A percentile compares a stretch with the other conserved stretches of the same genome.
phyloP scores from a whole-genome alignment of 1,139 yeast species.

The Sugiyamaella paludigena region DNA sequence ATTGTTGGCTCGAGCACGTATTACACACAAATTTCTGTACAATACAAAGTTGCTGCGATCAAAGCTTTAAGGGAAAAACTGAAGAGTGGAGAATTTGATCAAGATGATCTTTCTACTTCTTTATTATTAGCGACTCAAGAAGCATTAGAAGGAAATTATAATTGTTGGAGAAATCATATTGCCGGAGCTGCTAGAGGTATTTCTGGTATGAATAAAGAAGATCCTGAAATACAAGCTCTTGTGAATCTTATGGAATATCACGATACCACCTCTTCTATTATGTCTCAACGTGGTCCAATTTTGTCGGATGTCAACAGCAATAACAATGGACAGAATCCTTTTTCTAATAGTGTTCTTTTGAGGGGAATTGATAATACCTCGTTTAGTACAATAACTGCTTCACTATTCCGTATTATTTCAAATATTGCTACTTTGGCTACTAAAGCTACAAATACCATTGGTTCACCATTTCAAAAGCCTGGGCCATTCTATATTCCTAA shows the following conservation, averaged over 20 bases:
- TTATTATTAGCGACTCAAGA: constrained; percentile 23
- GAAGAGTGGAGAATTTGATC: constrained; percentile 13
- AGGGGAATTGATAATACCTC: constrained; percentile 15
- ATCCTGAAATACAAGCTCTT: constrained; percentile 12
- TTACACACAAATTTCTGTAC: constrained; percentile 17
- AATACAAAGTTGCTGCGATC: constrained; percentile 25
- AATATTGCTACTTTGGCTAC: constrained; percentile 17
- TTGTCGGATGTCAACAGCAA: constrained; percentile 1
- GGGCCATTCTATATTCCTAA: constrained; percentile 14
- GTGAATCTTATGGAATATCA: constrained; percentile 21
- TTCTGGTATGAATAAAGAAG: constrained; percentile 6
- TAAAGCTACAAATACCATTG: constrained; percentile 14
- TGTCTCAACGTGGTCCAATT: constrained; percentile 14
- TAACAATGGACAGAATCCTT: not conserved
- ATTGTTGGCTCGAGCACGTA: not conserved
- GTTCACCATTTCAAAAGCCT: constrained; percentile 3
- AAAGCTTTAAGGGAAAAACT: constrained; percentile 18
- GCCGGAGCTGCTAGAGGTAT: constrained; percentile 22
- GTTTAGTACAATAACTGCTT: constrained; percentile 14
- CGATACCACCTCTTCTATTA: constrained; percentile 19
- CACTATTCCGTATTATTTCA: constrained; percentile 17
- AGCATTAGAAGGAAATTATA: constrained; percentile 21
- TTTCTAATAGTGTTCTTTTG: not conserved
- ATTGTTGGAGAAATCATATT: constrained; percentile 23
- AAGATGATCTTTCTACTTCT: constrained; percentile 21